Conservation (phyloP, 192 early-diverging fungal species). For the Coemansia sp. region DNA sequence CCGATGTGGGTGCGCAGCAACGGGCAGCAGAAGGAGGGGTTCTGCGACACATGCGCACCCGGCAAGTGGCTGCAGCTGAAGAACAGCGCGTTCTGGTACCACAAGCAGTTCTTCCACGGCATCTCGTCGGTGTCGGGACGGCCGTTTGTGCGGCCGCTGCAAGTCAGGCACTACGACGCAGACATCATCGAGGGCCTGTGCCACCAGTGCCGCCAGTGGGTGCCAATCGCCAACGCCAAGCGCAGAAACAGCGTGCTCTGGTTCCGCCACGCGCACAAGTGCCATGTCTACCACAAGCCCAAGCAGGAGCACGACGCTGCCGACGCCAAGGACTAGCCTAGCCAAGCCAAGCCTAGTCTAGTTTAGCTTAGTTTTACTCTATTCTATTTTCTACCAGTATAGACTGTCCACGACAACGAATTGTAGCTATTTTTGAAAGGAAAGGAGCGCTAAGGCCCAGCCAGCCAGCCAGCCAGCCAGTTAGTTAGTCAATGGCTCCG, state of each 20-base stretch:
- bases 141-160: constrained; percentile 69
- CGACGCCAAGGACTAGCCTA: background rate
- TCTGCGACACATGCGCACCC: constrained; percentile 78
- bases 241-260: constrained; percentile 76
- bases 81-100: constrained; percentile 88
- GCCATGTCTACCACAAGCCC: constrained; percentile 77
- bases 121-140: constrained; percentile 83
- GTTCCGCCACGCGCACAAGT: constrained; percentile 87
- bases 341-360: too few species aligned
- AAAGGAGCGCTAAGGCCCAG: too few species aligned
- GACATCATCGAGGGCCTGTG: constrained; percentile 78
- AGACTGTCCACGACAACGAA: too few species aligned
- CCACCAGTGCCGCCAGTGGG: constrained; percentile 82
- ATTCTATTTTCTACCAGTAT: too few species aligned
- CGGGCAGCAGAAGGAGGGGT: constrained; percentile 76
- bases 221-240: constrained; percentile 74
- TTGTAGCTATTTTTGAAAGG: too few species aligned
- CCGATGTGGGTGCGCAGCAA: constrained; percentile 79
- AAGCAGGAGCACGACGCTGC: constrained; percentile 39
- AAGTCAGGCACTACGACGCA: constrained; percentile 66
- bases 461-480: too few species aligned
- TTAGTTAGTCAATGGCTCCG: constrained; percentile 25
- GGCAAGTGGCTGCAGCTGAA: constrained; percentile 88
- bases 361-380: too few species aligned
- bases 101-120: constrained; percentile 85